These are phyloP conservation scores for Kodamaea hsintzibuensis DNA, from an alignment of 805 yeast species.

Conservation along the genomic window DNA sequence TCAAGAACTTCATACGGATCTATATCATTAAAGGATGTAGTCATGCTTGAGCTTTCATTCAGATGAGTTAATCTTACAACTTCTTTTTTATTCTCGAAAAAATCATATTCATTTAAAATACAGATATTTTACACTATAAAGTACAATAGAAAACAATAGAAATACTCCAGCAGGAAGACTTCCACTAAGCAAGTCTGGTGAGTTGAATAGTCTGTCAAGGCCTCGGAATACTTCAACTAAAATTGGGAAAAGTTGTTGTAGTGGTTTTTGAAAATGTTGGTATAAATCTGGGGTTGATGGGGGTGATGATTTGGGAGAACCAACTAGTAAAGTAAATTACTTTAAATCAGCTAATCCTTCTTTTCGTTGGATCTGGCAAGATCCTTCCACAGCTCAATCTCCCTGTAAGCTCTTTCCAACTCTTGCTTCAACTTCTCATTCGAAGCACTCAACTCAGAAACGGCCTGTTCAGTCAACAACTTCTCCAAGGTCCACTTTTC, in stretches of 20 bases:
- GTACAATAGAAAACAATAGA: constrained; percentile 2
- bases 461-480: constrained; percentile 86
- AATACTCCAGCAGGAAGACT: background rate
- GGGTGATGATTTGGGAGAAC: too few species aligned
- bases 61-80: background rate
- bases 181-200: too few species aligned
- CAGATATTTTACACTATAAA: constrained; percentile 7
- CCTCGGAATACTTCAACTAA: too few species aligned
- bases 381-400: constrained; percentile 79
- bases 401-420: constrained; percentile 89
- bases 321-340: too few species aligned
- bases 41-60: constrained; percentile 1
- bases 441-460: constrained; percentile 77
- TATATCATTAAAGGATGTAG: constrained; percentile 44
- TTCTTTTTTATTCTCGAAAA: background rate
- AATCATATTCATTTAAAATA: constrained; percentile 1
- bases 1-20: constrained; percentile 63
- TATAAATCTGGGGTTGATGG: background rate
- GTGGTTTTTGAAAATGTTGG: too few species aligned
- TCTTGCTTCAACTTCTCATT: constrained; percentile 88
- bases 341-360: constrained; percentile 12
- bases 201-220: too few species aligned
- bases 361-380: constrained; percentile 24
- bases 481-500: constrained; percentile 97
- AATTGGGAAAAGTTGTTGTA: too few species aligned